Conservation (phyloP, 345 rosid genomes). For the Eucalyptus erythrocorys region DNA sequence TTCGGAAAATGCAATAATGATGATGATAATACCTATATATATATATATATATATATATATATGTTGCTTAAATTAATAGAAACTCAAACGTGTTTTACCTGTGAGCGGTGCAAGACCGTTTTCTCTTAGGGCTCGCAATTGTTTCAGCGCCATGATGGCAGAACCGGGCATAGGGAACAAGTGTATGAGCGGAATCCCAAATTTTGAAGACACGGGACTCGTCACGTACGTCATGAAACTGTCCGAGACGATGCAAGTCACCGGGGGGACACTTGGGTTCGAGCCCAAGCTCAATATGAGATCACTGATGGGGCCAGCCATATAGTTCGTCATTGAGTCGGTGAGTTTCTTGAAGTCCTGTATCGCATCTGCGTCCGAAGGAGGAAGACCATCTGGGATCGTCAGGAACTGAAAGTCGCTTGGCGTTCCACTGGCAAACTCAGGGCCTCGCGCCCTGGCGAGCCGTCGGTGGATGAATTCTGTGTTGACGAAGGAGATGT, state of each 20-base stretch:
- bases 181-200: neutral
- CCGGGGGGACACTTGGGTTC: neutral
- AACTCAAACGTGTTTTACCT: neutral
- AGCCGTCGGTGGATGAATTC: constrained; percentile 5
- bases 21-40: neutral
- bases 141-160: neutral
- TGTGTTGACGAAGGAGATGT: constrained; percentile 7
- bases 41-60: too few species aligned
- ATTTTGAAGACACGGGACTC: neutral
- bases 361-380: neutral
- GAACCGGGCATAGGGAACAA: neutral
- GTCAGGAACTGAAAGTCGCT: neutral
- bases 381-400: constrained; percentile 3
- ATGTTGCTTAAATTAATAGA: neutral
- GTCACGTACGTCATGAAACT: neutral
- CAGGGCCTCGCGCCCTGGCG: neutral
- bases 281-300: neutral
- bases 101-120: neutral
- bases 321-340: neutral
- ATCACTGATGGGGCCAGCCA: neutral
- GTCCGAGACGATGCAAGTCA: constrained; percentile 1
- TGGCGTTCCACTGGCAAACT: neutral
- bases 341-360: neutral
- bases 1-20: neutral
- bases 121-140: neutral